phyloP scores from a whole-genome alignment of 2,329 filamentous ascomycete genomes.

The Aspergillus sclerotialis region DNA sequence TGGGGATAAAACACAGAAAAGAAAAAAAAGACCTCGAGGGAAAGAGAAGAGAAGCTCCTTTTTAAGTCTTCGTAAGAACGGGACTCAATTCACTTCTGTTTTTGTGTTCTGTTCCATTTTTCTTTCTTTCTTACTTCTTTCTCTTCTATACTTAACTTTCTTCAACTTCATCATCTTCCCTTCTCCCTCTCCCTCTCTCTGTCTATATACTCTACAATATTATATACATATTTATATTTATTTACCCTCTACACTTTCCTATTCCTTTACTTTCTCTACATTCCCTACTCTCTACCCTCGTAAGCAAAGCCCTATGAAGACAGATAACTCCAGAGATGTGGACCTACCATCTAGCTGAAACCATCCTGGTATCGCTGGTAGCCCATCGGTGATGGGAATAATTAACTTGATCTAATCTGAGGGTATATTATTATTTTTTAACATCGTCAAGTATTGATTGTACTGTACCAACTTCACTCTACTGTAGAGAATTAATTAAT shows the following conservation, averaged over 20 bases:
- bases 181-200: conserved; percentile 1
- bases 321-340: conserved; percentile 2
- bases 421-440: conserved; percentile 9
- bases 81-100: no score
- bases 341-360: conserved; percentile 18
- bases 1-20: background rate
- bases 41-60: background rate
- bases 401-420: conserved; percentile 61
- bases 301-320: background rate
- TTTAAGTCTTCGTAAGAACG: no score
- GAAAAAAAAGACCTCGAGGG: background rate
- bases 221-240: background rate
- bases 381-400: conserved; percentile 40
- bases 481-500: background rate
- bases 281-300: background rate
- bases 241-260: background rate
- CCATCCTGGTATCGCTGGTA: conserved; percentile 18
- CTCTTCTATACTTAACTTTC: conserved; percentile 2
- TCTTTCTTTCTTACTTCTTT: conserved; percentile 1
- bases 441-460: background rate
- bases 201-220: background rate
- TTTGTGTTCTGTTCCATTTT: background rate
- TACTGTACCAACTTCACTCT: background rate
- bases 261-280: conserved; percentile 1
- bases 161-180: background rate